These are phyloP conservation scores for Periconia sp. DNA, from an alignment of 2,329 filamentous ascomycete species.

Conservation along the genomic window DNA sequence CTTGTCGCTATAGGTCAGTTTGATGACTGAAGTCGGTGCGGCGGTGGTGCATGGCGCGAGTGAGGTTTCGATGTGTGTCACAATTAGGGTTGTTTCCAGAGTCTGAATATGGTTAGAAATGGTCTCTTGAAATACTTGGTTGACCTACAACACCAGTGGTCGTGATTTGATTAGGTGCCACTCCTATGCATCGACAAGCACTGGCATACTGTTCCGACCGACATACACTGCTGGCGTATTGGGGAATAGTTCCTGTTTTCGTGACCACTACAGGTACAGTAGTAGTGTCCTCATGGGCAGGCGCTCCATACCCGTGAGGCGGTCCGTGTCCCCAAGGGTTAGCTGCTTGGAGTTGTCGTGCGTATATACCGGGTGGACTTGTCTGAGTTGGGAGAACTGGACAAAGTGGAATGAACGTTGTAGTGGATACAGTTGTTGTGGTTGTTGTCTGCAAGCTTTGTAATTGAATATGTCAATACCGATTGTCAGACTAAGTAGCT, in stretches of 20 bases:
- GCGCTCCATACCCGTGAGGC: neutral
- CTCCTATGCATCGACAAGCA: slow-evolving; percentile 27
- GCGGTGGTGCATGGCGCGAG: neutral
- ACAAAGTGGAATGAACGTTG: slow-evolving; percentile 3
- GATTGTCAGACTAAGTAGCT: neutral
- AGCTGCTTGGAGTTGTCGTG: neutral
- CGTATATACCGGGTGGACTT: neutral
- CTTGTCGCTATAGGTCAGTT: slow-evolving; percentile 3
- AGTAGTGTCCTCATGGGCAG: slow-evolving; percentile 9
- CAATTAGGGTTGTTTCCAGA: slow-evolving; percentile 1
- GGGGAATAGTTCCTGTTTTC: slow-evolving; percentile 21
- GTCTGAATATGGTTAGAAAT: slow-evolving; percentile 1
- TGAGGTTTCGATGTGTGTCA: neutral
- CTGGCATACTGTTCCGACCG: slow-evolving; percentile 20
- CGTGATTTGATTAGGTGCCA: slow-evolving; percentile 17
- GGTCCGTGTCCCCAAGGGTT: neutral
- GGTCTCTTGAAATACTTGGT: neutral
- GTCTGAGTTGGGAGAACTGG: slow-evolving; percentile 1
- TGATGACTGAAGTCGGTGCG: slow-evolving; percentile 7
- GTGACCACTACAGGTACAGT: slow-evolving; percentile 9
- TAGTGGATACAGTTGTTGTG: neutral
- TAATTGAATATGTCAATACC: slow-evolving; percentile 4
- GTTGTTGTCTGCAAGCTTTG: slow-evolving; percentile 10
- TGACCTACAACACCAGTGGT: slow-evolving; percentile 23
- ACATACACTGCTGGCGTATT: slow-evolving; percentile 24